A percentile compares a stretch with the other conserved stretches of the same genome.
Evolutionary conservation across 306 rosid species (phyloP).

Genomic region (Prunus mongolica): DNA sequence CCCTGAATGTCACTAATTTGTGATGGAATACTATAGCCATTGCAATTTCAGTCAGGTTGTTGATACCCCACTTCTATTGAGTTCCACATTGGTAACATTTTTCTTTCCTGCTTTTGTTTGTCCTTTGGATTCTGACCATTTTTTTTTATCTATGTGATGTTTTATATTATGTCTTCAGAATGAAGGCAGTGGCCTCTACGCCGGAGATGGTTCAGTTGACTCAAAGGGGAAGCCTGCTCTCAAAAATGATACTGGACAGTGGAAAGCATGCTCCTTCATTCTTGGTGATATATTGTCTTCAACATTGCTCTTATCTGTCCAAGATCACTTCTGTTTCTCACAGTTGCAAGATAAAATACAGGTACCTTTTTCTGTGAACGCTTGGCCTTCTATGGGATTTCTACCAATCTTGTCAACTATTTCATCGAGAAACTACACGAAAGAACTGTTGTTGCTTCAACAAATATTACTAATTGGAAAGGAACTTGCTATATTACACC

Average conservation of each 20-base stretch:
- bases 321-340: background rate
- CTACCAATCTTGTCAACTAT: slow-evolving; percentile 34
- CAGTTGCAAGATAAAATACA: slow-evolving; percentile 1
- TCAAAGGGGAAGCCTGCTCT: slow-evolving; percentile 60
- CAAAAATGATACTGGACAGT: slow-evolving; percentile 51
- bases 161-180: slow-evolving; percentile 38
- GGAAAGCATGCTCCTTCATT: slow-evolving; percentile 80
- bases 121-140: background rate
- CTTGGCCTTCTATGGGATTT: slow-evolving; percentile 20
- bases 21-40: background rate
- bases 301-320: background rate
- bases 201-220: slow-evolving; percentile 77
- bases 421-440: slow-evolving; percentile 27
- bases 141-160: slow-evolving; percentile 1
- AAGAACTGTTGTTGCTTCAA: slow-evolving; percentile 35
- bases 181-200: slow-evolving; percentile 30
- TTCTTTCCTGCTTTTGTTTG: background rate
- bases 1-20: background rate
- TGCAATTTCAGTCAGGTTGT: background rate
- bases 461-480: slow-evolving; percentile 27
- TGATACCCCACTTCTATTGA: background rate
- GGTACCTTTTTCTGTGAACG: slow-evolving; percentile 21
- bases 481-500: slow-evolving; percentile 37
- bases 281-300: slow-evolving; percentile 35
- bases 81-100: background rate